Conservation (phyloP, 352 stramenopile species). For the Phytophthora ohioensis region DNA sequence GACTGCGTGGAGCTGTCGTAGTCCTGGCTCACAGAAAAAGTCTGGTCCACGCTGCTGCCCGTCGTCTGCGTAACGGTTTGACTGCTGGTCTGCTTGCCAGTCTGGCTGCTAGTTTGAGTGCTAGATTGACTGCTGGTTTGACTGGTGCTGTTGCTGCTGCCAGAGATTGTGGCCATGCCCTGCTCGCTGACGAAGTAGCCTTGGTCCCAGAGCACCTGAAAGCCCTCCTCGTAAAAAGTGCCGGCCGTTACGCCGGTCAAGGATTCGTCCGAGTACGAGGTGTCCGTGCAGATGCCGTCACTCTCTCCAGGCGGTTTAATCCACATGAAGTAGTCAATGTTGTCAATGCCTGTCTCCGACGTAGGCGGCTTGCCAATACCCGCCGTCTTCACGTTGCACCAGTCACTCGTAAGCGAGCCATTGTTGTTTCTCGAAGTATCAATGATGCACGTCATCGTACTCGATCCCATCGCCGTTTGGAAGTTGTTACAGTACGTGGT, state of each 20-base stretch:
- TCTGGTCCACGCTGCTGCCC: conserved; percentile 20
- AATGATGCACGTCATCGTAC: conserved; percentile 58
- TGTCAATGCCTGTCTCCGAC: conserved; percentile 48
- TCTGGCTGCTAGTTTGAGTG: conserved; percentile 6
- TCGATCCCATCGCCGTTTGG: conserved; percentile 56
- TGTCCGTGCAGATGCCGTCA: conserved; percentile 63
- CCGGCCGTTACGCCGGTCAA: conserved; percentile 54
- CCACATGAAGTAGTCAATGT: conserved; percentile 80
- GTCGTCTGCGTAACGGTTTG: conserved; percentile 21
- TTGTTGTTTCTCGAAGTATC: conserved; percentile 77
- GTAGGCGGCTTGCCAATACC: conserved; percentile 69
- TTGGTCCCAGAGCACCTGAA: conserved; percentile 70
- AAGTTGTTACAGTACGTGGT: conserved; percentile 61
- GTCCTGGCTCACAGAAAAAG: conserved; percentile 16
- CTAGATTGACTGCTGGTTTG: conserved; percentile 10
- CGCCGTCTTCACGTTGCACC: conserved; percentile 72
- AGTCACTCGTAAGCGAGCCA: conserved; percentile 49
- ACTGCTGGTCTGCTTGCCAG: conserved; percentile 5
- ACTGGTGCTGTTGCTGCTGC: conserved; percentile 26
- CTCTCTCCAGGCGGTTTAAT: conserved; percentile 73
- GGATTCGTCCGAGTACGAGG: conserved; percentile 37
- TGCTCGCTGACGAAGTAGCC: conserved; percentile 67
- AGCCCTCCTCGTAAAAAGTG: conserved; percentile 64
- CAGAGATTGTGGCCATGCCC: conserved; percentile 35
- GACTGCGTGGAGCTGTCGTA: conserved; percentile 29